Evolutionary conservation across 441 rosid species (phyloP).

Genomic region (Isatis lusitanica): DNA sequence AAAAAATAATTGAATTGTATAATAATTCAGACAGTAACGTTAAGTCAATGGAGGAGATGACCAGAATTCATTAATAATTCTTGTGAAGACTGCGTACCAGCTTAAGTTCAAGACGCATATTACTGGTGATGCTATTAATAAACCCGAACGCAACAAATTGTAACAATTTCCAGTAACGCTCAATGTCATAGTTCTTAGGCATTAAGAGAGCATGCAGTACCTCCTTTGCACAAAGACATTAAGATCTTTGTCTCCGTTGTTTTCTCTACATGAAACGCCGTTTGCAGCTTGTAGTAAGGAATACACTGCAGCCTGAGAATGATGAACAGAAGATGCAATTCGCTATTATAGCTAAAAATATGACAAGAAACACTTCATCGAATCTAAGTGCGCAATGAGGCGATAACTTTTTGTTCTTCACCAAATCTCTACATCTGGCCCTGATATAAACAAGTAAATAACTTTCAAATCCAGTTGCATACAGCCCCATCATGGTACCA

Average conservation of each 20-base stretch:
- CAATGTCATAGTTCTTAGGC: conserved; percentile 28
- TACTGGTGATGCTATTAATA: neutral
- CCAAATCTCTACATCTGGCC: neutral
- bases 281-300: conserved; percentile 88
- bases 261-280: conserved; percentile 81
- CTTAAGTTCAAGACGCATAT: neutral
- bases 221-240: conserved; percentile 84
- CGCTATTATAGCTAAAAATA: conserved; percentile 11
- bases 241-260: conserved; percentile 75
- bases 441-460: conserved; percentile 2
- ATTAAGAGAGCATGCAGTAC: conserved; percentile 40
- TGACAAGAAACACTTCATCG: neutral
- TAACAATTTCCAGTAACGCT: conserved; percentile 14
- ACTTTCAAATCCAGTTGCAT: neutral
- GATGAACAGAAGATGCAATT: conserved; percentile 35
- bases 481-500: neutral
- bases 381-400: neutral
- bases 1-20: neutral
- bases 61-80: neutral
- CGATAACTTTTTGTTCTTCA: neutral
- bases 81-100: neutral
- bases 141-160: neutral
- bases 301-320: conserved; percentile 82
- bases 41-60: neutral
- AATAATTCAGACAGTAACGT: neutral